A percentile compares a stretch with the other conserved stretches of the same genome.
Evolutionary conservation across 2,329 filamentous ascomycete genomes (phyloP).

Genomic region (Colletotrichum sidae): DNA sequence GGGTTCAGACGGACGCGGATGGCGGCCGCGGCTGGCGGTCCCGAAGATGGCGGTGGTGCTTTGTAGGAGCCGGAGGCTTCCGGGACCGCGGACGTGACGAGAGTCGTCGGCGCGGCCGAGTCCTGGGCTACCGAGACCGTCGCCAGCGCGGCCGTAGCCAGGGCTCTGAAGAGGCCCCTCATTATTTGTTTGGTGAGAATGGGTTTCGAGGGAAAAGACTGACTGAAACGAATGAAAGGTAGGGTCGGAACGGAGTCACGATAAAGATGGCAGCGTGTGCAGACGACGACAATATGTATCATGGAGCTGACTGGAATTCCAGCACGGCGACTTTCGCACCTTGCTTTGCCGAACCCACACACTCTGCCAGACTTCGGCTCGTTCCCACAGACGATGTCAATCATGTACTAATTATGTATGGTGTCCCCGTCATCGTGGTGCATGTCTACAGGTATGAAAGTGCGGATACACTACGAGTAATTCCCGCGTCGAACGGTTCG

Average conservation of each 20-base stretch:
- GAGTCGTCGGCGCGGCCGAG: slow-evolving; percentile 6
- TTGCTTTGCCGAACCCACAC: too few species aligned
- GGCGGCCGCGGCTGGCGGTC: slow-evolving; percentile 15
- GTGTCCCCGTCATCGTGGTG: too few species aligned
- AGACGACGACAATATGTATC: neutral
- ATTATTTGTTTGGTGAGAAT: neutral
- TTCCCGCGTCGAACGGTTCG: too few species aligned
- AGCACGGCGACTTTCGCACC: neutral
- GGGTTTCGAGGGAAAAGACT: slow-evolving; percentile 10
- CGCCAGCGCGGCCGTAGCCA: slow-evolving; percentile 11
- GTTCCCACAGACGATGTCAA: too few species aligned
- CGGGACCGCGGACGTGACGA: slow-evolving; percentile 20
- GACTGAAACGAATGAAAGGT: neutral
- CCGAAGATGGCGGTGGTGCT: neutral
- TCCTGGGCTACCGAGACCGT: slow-evolving; percentile 24
- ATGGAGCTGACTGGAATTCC: neutral
- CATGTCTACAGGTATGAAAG: too few species aligned
- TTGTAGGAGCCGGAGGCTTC: slow-evolving; percentile 11
- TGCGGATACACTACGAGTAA: too few species aligned
- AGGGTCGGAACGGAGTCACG: neutral
- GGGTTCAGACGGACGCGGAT: slow-evolving; percentile 37
- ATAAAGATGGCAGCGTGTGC: neutral
- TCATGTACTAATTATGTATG: too few species aligned
- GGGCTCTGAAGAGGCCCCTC: slow-evolving; percentile 25
- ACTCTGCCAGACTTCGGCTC: too few species aligned